Evolutionary conservation across 106 monocot species (phyloP), one percentile per base, ranked within the genome.

Genomic region (Allium sativum): DNA sequence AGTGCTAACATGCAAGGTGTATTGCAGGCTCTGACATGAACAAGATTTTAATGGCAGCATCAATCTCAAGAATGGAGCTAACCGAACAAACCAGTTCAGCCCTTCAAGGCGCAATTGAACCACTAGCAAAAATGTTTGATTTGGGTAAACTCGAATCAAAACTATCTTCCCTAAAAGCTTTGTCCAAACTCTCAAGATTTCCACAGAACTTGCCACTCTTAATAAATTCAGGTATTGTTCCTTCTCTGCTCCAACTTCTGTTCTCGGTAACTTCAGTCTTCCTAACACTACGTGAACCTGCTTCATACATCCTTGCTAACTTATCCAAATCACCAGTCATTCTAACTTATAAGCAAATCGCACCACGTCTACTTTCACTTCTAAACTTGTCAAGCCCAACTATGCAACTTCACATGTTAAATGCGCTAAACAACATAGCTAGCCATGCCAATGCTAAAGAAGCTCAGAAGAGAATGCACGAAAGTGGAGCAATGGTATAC

Each of bases 221-320:
- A 56, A 77, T 93, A 47, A 73, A 77, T 54, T 61, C 81, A 19
- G 84, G 85, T 9, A 71, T 88, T 14, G 44, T 85, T 9, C 17
- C 66, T 46, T 77, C 79, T 17, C 64, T 93, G 16, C 74, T 93
- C 66, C 93, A 88, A 44, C 70, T 85, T 15, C 84, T 93, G 2
- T 93, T 88, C 65, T 93, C 93, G 12, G 93, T 93, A 17, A 93
- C 93, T 9, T 93, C 93, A 1, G 93, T 93, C 40, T 55, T 82
- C 13, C 67, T 85, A 77, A 85, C 85, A 59, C 84, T 93, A 20
- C 64, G 79, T 18, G 93, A 85, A 47, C 93, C 93, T 1, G 88
- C 93, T 16, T 71, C 93, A 21, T 84, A 84, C 7, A 70, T 88
- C 31, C 88, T 93, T 9, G 74, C 88, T 48, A 79, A 58, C 55